Conservation (phyloP, 129 eudicot species). For the Apium graveolens region DNA sequence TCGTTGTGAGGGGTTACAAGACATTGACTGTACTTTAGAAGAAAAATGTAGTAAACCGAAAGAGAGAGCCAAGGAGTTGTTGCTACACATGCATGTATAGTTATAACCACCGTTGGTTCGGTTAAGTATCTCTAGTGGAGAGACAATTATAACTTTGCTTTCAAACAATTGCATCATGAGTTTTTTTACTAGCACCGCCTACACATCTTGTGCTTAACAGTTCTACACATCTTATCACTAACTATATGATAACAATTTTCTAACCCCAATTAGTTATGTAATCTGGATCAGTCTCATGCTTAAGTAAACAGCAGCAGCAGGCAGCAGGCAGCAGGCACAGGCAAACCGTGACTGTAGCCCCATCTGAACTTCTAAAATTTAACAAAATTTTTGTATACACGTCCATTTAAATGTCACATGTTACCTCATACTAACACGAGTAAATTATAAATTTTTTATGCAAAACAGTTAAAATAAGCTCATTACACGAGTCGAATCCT, state of each 20-base stretch:
- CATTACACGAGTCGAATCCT: too few species aligned
- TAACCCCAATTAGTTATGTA: conserved; percentile 12
- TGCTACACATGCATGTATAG: background rate
- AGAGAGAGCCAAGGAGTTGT: background rate
- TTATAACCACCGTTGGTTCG: conserved; percentile 19
- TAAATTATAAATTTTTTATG: too few species aligned
- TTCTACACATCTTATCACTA: background rate
- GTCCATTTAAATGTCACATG: too few species aligned
- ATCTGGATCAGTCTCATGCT: background rate
- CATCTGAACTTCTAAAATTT: background rate
- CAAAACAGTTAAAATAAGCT: too few species aligned
- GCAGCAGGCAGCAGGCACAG: background rate
- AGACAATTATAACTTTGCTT: conserved; percentile 17
- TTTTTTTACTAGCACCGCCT: background rate
- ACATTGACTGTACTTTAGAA: background rate
- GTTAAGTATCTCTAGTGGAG: background rate
- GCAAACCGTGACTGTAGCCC: background rate
- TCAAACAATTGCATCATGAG: conserved; percentile 19
- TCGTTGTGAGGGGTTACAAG: background rate
- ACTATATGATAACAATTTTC: background rate
- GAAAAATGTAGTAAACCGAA: background rate
- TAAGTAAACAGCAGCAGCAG: background rate
- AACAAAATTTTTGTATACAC: too few species aligned
- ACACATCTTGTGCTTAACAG: background rate
- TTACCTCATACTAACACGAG: too few species aligned